Evolutionary conservation across 2,329 filamentous ascomycete genomes (phyloP).

Genomic region (Fusarium sp.): DNA sequence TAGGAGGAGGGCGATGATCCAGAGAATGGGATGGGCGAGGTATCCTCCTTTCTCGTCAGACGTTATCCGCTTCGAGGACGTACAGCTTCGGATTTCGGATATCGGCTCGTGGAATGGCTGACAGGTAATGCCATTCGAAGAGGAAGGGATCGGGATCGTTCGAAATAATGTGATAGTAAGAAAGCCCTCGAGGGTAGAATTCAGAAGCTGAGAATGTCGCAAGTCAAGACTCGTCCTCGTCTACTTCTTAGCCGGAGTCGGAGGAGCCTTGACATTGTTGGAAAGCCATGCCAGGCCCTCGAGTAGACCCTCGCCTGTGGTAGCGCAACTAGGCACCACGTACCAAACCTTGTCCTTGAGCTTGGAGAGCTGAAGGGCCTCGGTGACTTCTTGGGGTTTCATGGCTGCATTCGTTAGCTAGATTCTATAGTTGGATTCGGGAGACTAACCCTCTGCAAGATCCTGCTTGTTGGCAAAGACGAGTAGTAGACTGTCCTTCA

Average conservation of each 20-base stretch:
- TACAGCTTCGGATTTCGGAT: neutral
- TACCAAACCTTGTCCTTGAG: constrained; percentile 89
- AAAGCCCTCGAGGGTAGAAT: constrained; percentile 2
- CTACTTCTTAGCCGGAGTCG: constrained; percentile 68
- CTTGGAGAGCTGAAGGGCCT: constrained; percentile 79
- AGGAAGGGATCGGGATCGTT: constrained; percentile 19
- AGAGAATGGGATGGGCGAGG: constrained; percentile 11
- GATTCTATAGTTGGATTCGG: fast-evolving
- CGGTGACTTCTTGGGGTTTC: constrained; percentile 83
- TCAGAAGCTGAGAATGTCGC: neutral
- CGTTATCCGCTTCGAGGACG: neutral
- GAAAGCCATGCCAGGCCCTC: constrained; percentile 87
- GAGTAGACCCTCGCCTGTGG: constrained; percentile 82
- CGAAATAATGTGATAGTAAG: constrained; percentile 7
- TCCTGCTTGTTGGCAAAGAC: constrained; percentile 99
- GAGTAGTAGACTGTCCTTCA: constrained; percentile 92
- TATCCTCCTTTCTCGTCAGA: neutral
- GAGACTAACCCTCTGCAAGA: constrained; percentile 75
- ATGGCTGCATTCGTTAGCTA: constrained; percentile 67
- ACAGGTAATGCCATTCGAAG: neutral
- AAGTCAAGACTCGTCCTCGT: constrained; percentile 11
- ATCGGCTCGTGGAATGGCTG: neutral
- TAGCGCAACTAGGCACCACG: constrained; percentile 85
- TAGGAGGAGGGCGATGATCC: constrained; percentile 7
- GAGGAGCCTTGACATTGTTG: constrained; percentile 81